Evolutionary conservation across 805 yeast species (phyloP), one percentile per base, ranked within the genome.

Genomic region (Starmerella asiatica): DNA sequence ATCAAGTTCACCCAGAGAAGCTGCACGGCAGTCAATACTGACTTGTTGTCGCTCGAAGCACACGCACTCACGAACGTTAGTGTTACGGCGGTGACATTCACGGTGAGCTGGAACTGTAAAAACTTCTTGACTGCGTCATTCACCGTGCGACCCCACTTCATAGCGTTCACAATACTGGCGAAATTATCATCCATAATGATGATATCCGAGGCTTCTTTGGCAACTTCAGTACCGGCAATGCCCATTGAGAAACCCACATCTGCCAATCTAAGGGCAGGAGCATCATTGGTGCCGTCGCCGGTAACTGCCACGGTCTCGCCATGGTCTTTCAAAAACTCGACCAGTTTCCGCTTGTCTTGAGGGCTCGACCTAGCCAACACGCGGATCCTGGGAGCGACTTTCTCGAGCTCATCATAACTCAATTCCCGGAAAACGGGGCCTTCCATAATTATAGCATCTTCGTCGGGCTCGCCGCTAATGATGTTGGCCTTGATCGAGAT

Each of bases 241-340:
- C 99, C 99, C 99, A 91, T 91, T 2, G 97, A 82, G 56, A 91
- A 88, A 2, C 99, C 99, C 43, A 91, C 94, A 62, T 91, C 97
- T 0, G 98, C 99, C 43, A 86, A 68, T 56, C 88, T 84, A 55
- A 91, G 70, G 3, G 98, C 97, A 14, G 96, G 96, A 0, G 97
- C 98, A 68, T 91, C 99, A 59, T 91, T 91, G 7, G 97, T 88
- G 61, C 99, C 99, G 59, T 91, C 99, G 56, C 98, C 99, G 29
- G 99, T 91, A 27, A 88, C 97, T 1, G 98, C 98, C 36, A 91
- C 98, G 27, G 88, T 93, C 55, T 91, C 96, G 19, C 93, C 93
- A 55, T 75, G 68, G 28, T 69, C 65, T 53, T 79, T 76, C 51
- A 91, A 66, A 11, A 85, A 76, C 46, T 79, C 81, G 27, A 93